phyloP scores from a whole-genome alignment of 2,329 filamentous ascomycete genomes.

The Stylonectria norvegica region DNA sequence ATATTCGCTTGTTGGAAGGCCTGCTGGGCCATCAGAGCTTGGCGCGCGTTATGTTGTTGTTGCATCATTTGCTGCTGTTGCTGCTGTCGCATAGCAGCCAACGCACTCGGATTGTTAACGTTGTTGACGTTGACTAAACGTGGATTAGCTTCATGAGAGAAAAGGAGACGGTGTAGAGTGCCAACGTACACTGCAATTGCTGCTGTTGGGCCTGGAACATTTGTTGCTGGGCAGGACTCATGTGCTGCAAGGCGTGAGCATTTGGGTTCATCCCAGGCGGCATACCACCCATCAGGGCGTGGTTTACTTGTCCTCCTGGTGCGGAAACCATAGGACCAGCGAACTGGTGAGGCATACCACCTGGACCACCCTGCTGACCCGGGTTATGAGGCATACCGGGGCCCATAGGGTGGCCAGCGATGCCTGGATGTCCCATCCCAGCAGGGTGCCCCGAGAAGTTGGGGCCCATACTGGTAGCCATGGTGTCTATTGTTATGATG shows the following conservation, averaged over 20 bases:
- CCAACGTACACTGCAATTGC: constrained; percentile 35
- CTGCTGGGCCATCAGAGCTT: constrained; percentile 54
- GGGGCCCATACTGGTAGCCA: constrained; percentile 62
- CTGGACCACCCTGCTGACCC: constrained; percentile 65
- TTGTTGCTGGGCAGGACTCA: constrained; percentile 60
- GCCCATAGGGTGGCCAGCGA: constrained; percentile 62
- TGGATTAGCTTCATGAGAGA: neutral
- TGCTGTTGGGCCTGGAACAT: constrained; percentile 54
- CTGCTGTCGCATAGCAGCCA: constrained; percentile 51
- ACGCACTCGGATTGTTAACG: constrained; percentile 37
- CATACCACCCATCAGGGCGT: constrained; percentile 74
- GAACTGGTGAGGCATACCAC: constrained; percentile 65
- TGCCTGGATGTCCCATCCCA: constrained; percentile 69
- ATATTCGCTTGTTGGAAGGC: constrained; percentile 52
- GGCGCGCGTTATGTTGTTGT: constrained; percentile 52
- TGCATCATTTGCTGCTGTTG: constrained; percentile 57
- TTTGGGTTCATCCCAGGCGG: constrained; percentile 64
- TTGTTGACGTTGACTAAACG: constrained; percentile 1
- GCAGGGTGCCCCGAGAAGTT: constrained; percentile 65
- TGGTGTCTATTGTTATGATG: constrained; percentile 53
- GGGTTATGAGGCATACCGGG: constrained; percentile 64
- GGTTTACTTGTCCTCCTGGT: constrained; percentile 68
- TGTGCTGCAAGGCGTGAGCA: constrained; percentile 68
- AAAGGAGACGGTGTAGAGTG: neutral
- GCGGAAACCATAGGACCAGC: constrained; percentile 67